A percentile compares a stretch with the other conserved stretches of the same genome.
Conservation (phyloP, 768 basidiomycete species). For the Suillus fuscotomentosus region DNA sequence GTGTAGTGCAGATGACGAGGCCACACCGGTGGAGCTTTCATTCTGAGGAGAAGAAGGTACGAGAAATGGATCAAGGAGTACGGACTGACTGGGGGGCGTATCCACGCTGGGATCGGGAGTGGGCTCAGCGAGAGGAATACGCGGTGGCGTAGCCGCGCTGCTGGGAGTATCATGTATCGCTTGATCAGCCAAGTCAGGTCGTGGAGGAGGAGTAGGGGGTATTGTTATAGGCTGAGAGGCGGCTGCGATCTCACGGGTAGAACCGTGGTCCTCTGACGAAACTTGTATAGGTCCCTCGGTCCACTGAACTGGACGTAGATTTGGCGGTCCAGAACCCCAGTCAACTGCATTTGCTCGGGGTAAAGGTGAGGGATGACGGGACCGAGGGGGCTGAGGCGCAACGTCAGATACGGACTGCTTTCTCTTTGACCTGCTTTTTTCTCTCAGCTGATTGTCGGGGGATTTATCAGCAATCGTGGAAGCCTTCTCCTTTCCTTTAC, state of each 20-base stretch:
- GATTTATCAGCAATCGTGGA: neutral
- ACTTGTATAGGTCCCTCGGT: neutral
- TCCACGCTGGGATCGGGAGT: neutral
- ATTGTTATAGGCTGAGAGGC: neutral
- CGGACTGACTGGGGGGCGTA: neutral
- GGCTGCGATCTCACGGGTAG: neutral
- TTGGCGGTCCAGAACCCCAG: neutral
- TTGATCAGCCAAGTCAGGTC: neutral
- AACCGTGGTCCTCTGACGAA: neutral
- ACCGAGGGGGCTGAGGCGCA: neutral
- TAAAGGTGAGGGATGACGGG: neutral
- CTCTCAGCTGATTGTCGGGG: neutral
- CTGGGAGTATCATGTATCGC: neutral
- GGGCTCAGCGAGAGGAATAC: neutral
- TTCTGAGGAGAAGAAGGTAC: neutral
- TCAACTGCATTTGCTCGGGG: neutral
- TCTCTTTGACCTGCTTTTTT: neutral
- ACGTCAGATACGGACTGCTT: neutral
- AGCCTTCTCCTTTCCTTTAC: conserved; percentile 21
- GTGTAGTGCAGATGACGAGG: neutral
- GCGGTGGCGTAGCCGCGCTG: neutral
- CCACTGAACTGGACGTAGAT: conserved; percentile 1
- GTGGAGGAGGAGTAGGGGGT: neutral
- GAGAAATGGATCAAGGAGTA: neutral
- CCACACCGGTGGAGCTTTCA: neutral